Conservation (phyloP, 2,329 filamentous ascomycete genomes). For the Byssoonygena ceratinophila region DNA sequence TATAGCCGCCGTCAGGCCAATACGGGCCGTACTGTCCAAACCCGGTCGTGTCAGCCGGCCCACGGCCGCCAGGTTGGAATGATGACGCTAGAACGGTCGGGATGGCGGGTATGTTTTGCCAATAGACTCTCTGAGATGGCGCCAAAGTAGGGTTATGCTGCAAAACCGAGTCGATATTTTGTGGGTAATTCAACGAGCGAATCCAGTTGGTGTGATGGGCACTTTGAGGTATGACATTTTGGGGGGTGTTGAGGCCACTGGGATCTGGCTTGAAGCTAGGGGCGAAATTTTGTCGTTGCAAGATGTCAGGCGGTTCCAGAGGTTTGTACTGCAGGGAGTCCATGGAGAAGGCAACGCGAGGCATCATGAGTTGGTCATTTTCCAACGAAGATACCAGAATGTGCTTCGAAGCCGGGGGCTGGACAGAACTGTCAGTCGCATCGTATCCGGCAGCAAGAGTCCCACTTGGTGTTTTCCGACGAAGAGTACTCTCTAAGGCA, state of each 20-base stretch:
- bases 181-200: conserved; percentile 36
- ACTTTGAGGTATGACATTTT: conserved; percentile 24
- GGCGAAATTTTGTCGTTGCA: conserved; percentile 30
- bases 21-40: conserved; percentile 51
- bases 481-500: conserved; percentile 60
- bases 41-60: conserved; percentile 49
- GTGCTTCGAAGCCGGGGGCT: conserved; percentile 71
- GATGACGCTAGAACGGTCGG: conserved; percentile 49
- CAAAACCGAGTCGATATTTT: conserved; percentile 51
- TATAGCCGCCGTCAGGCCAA: conserved; percentile 53
- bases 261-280: conserved; percentile 31
- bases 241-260: conserved; percentile 16
- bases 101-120: conserved; percentile 41
- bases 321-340: conserved; percentile 26
- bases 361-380: conserved; percentile 27
- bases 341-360: conserved; percentile 25
- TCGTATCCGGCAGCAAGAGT: conserved; percentile 87
- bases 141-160: conserved; percentile 45
- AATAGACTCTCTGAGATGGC: conserved; percentile 30
- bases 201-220: conserved; percentile 33
- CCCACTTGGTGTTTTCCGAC: conserved; percentile 89
- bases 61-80: conserved; percentile 40
- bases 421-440: conserved; percentile 63
- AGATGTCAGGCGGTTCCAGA: conserved; percentile 23
- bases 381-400: conserved; percentile 58